These are phyloP conservation scores for Houttuynia cordata DNA, from an alignment of 164 flowering plant genomes.

Conservation along the genomic window DNA sequence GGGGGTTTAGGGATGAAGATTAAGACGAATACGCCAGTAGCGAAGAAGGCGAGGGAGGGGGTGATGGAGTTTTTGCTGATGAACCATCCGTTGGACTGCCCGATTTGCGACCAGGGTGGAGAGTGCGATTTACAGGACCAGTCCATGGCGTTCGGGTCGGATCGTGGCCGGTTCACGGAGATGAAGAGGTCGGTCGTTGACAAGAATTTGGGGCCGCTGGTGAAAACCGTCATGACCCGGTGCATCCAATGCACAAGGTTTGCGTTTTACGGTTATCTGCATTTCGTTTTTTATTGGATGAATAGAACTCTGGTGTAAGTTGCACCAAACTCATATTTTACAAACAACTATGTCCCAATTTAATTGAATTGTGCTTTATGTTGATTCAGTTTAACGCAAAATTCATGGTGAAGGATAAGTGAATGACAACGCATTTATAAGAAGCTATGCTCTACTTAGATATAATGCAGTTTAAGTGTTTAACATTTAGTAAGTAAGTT, in stretches of 20 bases:
- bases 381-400: too few species aligned
- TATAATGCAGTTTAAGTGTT: too few species aligned
- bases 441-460: too few species aligned
- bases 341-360: too few species aligned
- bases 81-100: constrained; percentile 99
- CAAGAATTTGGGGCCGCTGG: constrained; percentile 96
- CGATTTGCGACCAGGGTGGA: constrained; percentile 99
- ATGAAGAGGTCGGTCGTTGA: constrained; percentile 97
- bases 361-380: too few species aligned
- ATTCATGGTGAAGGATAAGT: too few species aligned
- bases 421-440: too few species aligned
- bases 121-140: constrained; percentile 99
- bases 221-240: constrained; percentile 99
- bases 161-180: constrained; percentile 96
- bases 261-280: neutral
- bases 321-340: too few species aligned
- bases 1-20: constrained; percentile 82
- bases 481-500: too few species aligned
- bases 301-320: too few species aligned
- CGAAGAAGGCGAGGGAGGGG: constrained; percentile 96
- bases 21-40: constrained; percentile 90
- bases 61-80: constrained; percentile 98
- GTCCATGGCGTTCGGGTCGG: constrained; percentile 99
- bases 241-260: constrained; percentile 99
- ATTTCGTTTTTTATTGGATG: neutral